Evolutionary conservation across 148 eudicot species (phyloP).

Genomic region (Heliosperma pusillum): DNA sequence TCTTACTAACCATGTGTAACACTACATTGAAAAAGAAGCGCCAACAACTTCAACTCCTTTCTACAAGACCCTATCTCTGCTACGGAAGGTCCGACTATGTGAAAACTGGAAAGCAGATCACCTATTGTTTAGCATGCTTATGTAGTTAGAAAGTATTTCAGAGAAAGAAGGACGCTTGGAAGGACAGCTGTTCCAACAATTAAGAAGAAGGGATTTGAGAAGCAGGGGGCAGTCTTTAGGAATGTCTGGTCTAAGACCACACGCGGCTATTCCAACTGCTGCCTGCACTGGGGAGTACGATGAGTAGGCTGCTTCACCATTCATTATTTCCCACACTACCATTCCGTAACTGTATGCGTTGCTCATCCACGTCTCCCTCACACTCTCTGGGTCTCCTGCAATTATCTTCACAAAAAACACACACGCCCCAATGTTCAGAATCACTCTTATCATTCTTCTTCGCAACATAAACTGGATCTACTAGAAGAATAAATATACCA

Average conservation of each 20-base stretch:
- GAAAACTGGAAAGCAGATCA: conserved; percentile 19
- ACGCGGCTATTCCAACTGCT: conserved; percentile 93
- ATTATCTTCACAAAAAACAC: conserved; percentile 54
- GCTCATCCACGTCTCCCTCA: conserved; percentile 91
- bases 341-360: conserved; percentile 87
- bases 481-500: conserved; percentile 16
- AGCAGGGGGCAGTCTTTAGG: conserved; percentile 85
- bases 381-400: conserved; percentile 87
- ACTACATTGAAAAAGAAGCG: no score
- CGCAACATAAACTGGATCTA: conserved; percentile 10
- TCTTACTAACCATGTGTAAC: no score
- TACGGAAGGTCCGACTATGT: no score
- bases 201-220: conserved; percentile 58
- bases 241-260: conserved; percentile 94
- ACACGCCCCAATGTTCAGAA: background rate
- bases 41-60: no score
- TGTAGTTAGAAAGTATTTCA: conserved; percentile 54
- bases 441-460: background rate
- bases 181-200: conserved; percentile 85
- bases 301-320: conserved; percentile 86
- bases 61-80: no score
- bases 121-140: conserved; percentile 29
- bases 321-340: conserved; percentile 89
- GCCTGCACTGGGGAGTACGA: conserved; percentile 95
- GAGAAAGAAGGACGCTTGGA: conserved; percentile 79